These are phyloP conservation scores for Exophiala alcalophila DNA, from an alignment of 2,329 filamentous ascomycete genomes.

Conservation along the genomic window DNA sequence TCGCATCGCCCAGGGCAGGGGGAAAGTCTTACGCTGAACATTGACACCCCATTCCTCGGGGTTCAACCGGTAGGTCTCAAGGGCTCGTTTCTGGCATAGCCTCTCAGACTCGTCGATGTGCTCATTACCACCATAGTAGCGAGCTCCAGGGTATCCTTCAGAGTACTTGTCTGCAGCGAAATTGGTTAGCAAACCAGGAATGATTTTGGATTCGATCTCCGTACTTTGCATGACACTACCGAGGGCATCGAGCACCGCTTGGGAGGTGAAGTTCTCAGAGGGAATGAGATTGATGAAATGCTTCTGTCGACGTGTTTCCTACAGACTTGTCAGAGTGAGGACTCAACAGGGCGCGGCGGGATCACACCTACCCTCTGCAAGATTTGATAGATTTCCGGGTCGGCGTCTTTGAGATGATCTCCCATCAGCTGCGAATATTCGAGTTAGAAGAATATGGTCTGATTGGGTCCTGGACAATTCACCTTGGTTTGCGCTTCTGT, in stretches of 20 bases:
- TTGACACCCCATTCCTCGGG: slow-evolving; percentile 95
- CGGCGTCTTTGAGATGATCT: slow-evolving; percentile 74
- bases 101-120: slow-evolving; percentile 96
- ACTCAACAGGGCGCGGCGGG: not conserved
- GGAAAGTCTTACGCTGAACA: slow-evolving; percentile 65
- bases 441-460: not conserved
- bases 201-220: not conserved
- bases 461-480: not conserved
- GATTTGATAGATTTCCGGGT: slow-evolving; percentile 83
- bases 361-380: slow-evolving; percentile 70
- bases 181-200: slow-evolving; percentile 1
- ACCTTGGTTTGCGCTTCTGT: slow-evolving; percentile 24
- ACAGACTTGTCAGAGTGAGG: slow-evolving; percentile 2
- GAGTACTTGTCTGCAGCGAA: slow-evolving; percentile 81
- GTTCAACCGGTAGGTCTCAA: slow-evolving; percentile 85
- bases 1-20: not conserved
- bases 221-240: slow-evolving; percentile 83
- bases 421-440: slow-evolving; percentile 70
- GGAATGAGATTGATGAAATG: slow-evolving; percentile 99
- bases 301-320: slow-evolving; percentile 70
- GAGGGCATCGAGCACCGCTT: slow-evolving; percentile 94
- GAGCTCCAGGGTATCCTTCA: slow-evolving; percentile 94
- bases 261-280: slow-evolving; percentile 98
- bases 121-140: slow-evolving; percentile 99
- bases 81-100: slow-evolving; percentile 89